Conservation (phyloP, 1,284 basidiomycete genomes). For the Malassezia yamatoensis region DNA sequence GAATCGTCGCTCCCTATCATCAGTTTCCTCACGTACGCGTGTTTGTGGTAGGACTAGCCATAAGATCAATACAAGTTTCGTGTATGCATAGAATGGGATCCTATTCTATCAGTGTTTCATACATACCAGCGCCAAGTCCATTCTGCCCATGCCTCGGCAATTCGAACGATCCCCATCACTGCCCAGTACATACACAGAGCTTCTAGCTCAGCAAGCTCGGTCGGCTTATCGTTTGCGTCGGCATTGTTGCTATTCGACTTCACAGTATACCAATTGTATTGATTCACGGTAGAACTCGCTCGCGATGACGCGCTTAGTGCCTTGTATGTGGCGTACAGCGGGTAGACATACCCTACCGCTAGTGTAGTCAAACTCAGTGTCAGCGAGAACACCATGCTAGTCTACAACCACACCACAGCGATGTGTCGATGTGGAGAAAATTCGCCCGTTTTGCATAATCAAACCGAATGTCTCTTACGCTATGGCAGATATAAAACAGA, state of each 20-base stretch:
- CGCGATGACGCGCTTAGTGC: background rate
- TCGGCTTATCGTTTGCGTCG: background rate
- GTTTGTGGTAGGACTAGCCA: constrained; percentile 44
- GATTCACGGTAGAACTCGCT: background rate
- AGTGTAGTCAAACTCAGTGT: constrained; percentile 1
- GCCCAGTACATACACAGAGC: constrained; percentile 42
- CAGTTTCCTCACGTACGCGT: background rate
- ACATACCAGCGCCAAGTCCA: constrained; percentile 36
- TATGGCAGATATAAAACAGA: too few species aligned
- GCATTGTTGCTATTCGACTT: background rate
- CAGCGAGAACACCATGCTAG: background rate
- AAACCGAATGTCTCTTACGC: too few species aligned
- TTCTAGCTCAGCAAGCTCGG: constrained; percentile 37
- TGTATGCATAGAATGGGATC: constrained; percentile 34
- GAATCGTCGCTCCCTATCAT: constrained; percentile 2
- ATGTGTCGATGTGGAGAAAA: background rate
- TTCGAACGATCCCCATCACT: constrained; percentile 25
- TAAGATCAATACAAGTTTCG: constrained; percentile 33
- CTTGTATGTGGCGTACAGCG: constrained; percentile 17
- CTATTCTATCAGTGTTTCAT: background rate
- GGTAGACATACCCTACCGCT: constrained; percentile 11
- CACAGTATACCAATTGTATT: background rate
- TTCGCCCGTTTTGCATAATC: background rate
- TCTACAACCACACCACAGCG: background rate
- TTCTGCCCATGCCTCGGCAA: constrained; percentile 30